Evolutionary conservation across 148 eudicot genomes (phyloP).

Genomic region (Beta vulgaris): DNA sequence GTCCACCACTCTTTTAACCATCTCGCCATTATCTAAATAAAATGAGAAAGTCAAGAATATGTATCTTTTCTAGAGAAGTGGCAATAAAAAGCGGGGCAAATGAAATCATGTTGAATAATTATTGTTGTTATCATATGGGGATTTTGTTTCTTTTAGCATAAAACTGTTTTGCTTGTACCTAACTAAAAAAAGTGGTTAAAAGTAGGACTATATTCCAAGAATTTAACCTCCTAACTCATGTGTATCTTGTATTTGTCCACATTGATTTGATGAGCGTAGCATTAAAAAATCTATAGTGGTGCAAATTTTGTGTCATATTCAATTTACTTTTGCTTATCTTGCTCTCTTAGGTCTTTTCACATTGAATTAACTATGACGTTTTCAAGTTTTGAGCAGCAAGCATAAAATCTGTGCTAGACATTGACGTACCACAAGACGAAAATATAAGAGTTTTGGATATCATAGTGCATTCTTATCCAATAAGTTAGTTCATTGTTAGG

Average conservation of each 20-base stretch:
- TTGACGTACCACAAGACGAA: too few relatives aligned
- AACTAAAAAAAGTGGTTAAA: too few relatives aligned
- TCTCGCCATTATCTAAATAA: slow-evolving; percentile 26
- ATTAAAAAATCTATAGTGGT: neutral
- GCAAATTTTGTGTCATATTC: neutral
- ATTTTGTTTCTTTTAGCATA: neutral
- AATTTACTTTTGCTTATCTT: neutral
- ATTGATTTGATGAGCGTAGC: neutral
- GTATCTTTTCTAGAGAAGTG: neutral
- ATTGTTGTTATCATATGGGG: neutral
- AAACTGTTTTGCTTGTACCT: neutral
- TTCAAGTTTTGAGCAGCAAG: too few relatives aligned
- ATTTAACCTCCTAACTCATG: too few relatives aligned
- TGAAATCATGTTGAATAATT: neutral
- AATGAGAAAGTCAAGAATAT: neutral
- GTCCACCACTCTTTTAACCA: slow-evolving; percentile 65
- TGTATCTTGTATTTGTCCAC: neutral
- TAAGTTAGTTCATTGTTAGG: neutral
- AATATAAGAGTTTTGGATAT: neutral
- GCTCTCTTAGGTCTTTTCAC: neutral
- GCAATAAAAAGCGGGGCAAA: neutral
- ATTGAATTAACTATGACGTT: too few relatives aligned
- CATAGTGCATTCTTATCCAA: too few relatives aligned
- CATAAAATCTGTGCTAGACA: too few relatives aligned
- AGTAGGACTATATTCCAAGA: neutral